Base-by-base conservation (phyloP, 371 early-diverging fungal species). In the Circinella minor region DNA sequence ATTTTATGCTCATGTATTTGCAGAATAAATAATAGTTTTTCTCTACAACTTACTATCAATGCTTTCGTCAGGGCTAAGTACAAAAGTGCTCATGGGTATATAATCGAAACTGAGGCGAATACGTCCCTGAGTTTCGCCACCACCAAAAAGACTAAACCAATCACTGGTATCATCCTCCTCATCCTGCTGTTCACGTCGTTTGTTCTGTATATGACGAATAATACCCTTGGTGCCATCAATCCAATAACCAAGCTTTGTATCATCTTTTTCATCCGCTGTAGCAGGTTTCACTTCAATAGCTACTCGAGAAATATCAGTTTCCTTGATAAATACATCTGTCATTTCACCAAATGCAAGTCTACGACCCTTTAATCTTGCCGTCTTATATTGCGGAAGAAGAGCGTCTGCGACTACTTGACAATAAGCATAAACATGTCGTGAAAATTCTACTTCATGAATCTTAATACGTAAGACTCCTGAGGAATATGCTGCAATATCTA, bases 261-360 rank as follows among this genome's bases (percentile, higher is more conserved):
- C 77, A 38, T 79, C 76, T n/a, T 77, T 79, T 37, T 77, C 79
- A 5, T 66, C 72, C 0, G 59, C 36, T 27, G 67, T 48, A 8
- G 73, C 69, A 6, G 78, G 77, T 20, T 76, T 83, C 48, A 90
- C 64, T 49, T 82, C 73, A 49, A 90, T 79, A 1, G 81, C 78
- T 15, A 90, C 71, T 57, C 81, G 83, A n/a, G 89, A 84, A 27
- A 85, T 87, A 13, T 88, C 88, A 9, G 83, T 79, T 54, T 90
- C 90, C 67, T 89, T 89, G 39, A 90, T 76, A 68, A 89, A 87
- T 0, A 88, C 85, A 67, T 89, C 88, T 0, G 82, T 75, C 4
- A 66, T 73, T 62, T 77, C 79, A 17, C 79, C 74, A 54, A 81
- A 79, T 1, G 65, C 62, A n/a, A 84, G 59, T 6, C 17, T 61